Percentiles rank a stretch among this genome's conserved stretches.
These are phyloP conservation scores for Prillingera fragicola DNA, from an alignment of 1,284 basidiomycete species.

Conservation along the genomic window DNA sequence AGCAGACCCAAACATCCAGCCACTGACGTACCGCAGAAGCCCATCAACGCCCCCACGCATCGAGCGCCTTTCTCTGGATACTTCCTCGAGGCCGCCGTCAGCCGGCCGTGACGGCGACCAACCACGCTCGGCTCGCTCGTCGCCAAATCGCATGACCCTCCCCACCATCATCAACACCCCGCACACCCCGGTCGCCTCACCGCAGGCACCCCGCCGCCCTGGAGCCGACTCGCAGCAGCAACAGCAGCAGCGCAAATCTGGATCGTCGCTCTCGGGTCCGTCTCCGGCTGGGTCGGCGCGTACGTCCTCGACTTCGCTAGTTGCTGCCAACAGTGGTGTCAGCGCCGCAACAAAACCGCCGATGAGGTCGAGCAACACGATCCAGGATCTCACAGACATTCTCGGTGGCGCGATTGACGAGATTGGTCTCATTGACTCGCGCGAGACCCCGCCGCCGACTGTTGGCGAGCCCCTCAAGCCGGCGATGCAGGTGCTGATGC, in stretches of 20 bases:
- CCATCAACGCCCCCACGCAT: no score
- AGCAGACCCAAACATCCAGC: no score
- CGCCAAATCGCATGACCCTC: slow-evolving; percentile 6
- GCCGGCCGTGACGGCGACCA: no score
- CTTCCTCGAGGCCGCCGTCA: no score
- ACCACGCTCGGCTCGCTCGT: no score
- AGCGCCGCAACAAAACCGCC: no score
- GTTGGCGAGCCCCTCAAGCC: slow-evolving; percentile 23
- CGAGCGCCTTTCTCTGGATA: no score
- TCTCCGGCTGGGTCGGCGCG: not conserved
- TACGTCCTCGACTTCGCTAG: no score
- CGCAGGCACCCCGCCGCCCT: not conserved
- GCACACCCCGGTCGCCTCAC: slow-evolving; percentile 9
- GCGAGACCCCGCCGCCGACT: slow-evolving; percentile 34
- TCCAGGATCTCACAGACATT: slow-evolving; percentile 44
- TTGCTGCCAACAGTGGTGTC: no score
- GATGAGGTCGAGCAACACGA: slow-evolving; percentile 15
- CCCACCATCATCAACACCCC: slow-evolving; percentile 35
- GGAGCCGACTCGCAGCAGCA: slow-evolving; percentile 3
- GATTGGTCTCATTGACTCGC: slow-evolving; percentile 38
- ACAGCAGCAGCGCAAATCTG: not conserved
- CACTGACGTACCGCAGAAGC: no score
- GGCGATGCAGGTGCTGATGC: not conserved
- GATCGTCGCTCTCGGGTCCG: not conserved
- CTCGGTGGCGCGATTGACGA: slow-evolving; percentile 46